These are phyloP conservation scores for Coccomyxa subellipsoidea DNA, from an alignment of 163 green algal species.

Conservation along the genomic window DNA sequence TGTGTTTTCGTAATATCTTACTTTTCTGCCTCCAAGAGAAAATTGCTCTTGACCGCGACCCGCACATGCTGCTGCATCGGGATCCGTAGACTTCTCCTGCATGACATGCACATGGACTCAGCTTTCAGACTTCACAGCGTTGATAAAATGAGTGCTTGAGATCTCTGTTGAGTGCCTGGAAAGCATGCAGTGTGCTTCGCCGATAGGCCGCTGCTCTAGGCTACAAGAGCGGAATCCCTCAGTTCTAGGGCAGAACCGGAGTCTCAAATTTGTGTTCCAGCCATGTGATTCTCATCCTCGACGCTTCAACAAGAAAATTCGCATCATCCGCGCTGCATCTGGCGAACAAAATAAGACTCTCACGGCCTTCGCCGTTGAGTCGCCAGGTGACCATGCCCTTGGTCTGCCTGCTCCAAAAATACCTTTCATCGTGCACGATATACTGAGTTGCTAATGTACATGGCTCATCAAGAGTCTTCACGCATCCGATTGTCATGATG, in stretches of 20 bases:
- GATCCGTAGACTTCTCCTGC: too few relatives aligned
- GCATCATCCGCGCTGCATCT: neutral
- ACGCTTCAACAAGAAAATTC: neutral
- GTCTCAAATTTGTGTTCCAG: neutral
- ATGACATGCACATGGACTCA: too few relatives aligned
- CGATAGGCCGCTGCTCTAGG: neutral
- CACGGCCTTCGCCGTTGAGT: conserved; percentile 10
- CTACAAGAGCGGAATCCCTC: neutral
- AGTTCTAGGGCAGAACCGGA: neutral
- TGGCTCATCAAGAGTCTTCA: too few relatives aligned
- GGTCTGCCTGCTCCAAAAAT: neutral
- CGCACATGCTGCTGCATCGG: too few relatives aligned
- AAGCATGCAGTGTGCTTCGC: neutral
- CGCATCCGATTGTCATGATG: too few relatives aligned
- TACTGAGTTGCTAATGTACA: too few relatives aligned
- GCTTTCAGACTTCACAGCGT: too few relatives aligned
- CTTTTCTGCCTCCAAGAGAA: too few relatives aligned
- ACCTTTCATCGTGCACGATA: neutral
- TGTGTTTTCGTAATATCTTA: too few relatives aligned
- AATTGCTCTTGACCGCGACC: too few relatives aligned
- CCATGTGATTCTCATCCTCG: neutral
- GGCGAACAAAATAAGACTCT: neutral
- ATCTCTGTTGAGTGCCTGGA: neutral
- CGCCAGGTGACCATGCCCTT: conserved; percentile 5
- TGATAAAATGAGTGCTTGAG: too few relatives aligned